phyloP scores from a whole-genome alignment of 352 stramenopile genomes.

The Lagenidium sp. region DNA sequence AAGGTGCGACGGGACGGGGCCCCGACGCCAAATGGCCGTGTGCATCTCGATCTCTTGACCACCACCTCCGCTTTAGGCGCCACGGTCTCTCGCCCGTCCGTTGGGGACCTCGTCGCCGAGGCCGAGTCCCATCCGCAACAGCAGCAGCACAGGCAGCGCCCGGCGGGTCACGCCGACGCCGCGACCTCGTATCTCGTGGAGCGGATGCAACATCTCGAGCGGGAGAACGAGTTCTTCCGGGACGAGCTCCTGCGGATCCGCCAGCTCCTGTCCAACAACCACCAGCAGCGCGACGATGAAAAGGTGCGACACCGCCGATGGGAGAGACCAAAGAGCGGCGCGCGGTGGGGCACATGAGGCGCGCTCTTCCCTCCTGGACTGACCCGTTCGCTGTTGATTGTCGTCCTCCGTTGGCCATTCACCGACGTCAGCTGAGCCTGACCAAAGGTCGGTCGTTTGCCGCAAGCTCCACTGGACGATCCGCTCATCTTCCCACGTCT shows the following conservation, averaged over 20 bases:
- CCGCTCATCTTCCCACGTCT: no score
- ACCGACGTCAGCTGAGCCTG: conserved; percentile 1
- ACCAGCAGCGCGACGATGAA: conserved; percentile 45
- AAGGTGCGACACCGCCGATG: conserved; percentile 22
- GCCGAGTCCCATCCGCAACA: neutral
- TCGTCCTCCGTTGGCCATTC: neutral
- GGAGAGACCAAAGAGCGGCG: no score
- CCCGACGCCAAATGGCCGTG: neutral
- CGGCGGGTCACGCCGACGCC: no score
- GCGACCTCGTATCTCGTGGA: conserved; percentile 12
- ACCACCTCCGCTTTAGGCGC: no score
- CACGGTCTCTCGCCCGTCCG: no score
- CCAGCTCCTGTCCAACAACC: conserved; percentile 42
- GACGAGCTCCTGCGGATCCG: conserved; percentile 46
- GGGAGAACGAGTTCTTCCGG: conserved; percentile 47
- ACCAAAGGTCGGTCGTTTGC: conserved; percentile 17
- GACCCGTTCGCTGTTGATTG: neutral
- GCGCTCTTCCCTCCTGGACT: neutral
- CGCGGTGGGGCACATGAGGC: conserved; percentile 14
- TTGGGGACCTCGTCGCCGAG: no score
- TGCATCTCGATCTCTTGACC: no score
- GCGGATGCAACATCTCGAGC: conserved; percentile 38
- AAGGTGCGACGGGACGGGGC: neutral
- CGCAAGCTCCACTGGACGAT: no score
- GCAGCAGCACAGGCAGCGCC: neutral